Percentiles rank a stretch among this genome's conserved stretches.
These are phyloP conservation scores for Petasospora fabianii DNA, from an alignment of 1,139 yeast genomes.

Conservation along the genomic window DNA sequence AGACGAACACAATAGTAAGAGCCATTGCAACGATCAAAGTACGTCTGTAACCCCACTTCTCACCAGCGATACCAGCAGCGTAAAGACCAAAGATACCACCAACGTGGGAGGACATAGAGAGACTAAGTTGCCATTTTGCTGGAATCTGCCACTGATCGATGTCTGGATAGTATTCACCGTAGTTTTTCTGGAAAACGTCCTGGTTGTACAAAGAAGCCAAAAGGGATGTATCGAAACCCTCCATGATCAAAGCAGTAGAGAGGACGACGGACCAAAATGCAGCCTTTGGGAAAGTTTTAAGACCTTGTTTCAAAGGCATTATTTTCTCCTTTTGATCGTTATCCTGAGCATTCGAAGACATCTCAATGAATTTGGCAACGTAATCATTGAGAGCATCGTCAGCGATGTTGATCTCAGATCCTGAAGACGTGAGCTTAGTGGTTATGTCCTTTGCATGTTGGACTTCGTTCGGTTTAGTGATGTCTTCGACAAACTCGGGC, in stretches of 20 bases:
- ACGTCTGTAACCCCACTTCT: conserved; percentile 54
- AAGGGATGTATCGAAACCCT: conserved; percentile 39
- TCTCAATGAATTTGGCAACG: too few relatives aligned
- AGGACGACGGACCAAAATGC: conserved; percentile 40
- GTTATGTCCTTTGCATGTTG: too few relatives aligned
- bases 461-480: too few relatives aligned
- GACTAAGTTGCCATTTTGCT: conserved; percentile 34
- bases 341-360: too few relatives aligned
- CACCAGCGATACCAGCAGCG: conserved; percentile 50
- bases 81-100: conserved; percentile 46
- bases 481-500: too few relatives aligned
- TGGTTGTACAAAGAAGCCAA: not conserved
- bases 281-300: conserved; percentile 32
- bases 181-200: conserved; percentile 29
- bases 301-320: conserved; percentile 19
- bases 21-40: conserved; percentile 40
- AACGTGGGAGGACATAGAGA: conserved; percentile 30
- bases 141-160: conserved; percentile 17
- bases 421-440: too few relatives aligned
- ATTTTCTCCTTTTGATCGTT: too few relatives aligned
- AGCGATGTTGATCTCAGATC: conserved; percentile 32
- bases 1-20: conserved; percentile 21
- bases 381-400: too few relatives aligned
- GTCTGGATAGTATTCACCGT: conserved; percentile 22
- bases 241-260: conserved; percentile 40